Percentiles rank a stretch among this genome's conserved stretches.
Evolutionary conservation across 441 rosid species (phyloP).

Genomic region (Adansonia madagascariensis): DNA sequence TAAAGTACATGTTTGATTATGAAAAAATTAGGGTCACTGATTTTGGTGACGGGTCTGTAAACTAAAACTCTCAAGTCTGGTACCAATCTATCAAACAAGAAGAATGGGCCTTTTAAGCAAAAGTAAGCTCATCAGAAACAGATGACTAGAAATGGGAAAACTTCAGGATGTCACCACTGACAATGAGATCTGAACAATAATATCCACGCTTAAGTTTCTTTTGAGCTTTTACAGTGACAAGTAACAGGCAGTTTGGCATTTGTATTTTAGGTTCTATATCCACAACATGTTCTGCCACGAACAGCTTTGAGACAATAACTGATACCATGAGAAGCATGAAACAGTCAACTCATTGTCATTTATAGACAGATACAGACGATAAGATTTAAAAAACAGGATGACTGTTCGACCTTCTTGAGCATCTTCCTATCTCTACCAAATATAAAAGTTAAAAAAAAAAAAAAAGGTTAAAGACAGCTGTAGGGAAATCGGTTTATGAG

Average conservation of each 20-base stretch:
- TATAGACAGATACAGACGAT: slow-evolving; percentile 14
- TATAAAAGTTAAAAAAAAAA: no score
- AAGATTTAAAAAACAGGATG: neutral
- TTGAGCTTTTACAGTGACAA: neutral
- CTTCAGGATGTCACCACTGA: neutral
- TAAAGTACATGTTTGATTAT: no score
- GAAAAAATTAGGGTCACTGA: no score
- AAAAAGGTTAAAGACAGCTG: neutral
- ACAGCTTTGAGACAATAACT: slow-evolving; percentile 7
- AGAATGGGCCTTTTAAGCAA: neutral
- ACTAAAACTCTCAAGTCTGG: neutral
- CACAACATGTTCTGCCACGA: slow-evolving; percentile 2
- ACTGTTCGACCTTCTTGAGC: slow-evolving; percentile 9
- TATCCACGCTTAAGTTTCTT: neutral
- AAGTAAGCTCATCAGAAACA: neutral
- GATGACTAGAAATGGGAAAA: neutral
- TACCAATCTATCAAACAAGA: neutral
- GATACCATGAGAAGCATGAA: slow-evolving; percentile 19
- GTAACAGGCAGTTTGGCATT: neutral
- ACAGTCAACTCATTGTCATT: slow-evolving; percentile 14
- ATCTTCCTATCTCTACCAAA: slow-evolving; percentile 23
- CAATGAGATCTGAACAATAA: neutral
- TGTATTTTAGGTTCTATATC: neutral
- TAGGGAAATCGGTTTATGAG: neutral
- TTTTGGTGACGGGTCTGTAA: no score